Evolutionary conservation across 768 basidiomycete species (phyloP), one percentile per base, ranked within the genome.

Genomic region (Rickenella mellea): DNA sequence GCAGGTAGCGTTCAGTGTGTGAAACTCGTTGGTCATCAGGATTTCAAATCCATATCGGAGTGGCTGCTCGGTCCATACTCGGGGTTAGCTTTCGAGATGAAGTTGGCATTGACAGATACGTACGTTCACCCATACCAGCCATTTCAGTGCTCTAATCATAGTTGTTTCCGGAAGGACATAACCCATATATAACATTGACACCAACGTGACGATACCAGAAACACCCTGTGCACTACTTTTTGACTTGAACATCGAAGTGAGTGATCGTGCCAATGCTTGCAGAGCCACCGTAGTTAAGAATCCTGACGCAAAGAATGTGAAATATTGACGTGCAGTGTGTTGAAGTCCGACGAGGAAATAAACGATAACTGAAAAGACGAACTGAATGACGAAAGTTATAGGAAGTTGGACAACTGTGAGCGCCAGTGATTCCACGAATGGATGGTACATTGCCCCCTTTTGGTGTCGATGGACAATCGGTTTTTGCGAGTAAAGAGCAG

Each of bases 221-320:
- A 81, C 47, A 8, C 79, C 70, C 50, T 80, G 78, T 6, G 82
- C 80, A 0, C 77, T 71, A 1, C 80, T 75, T 40, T 75, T 71
- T 6, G 68, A 64, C 32, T 67, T 66, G 54, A 82, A 78, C 4
- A 67, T 66, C 0, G 83, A 77, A 1, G 80, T 78, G 10, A 85
- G 52, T 0, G 68, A 66, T 22, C 87, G 70, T 70, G 88, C 92
- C 68, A 80, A 79, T 0, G 76, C 78, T 56, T 80, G 81, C 74
- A 89, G 81, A 6, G 78, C 60, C 20, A 87, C 41, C 27, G 78
- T 70, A 44, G 78, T 70, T 3, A 67, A 58, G 40, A 77, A 67
- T n/a, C 76, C 51, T 46, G 79, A 73, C 19, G 86, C 54, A 54
- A 73, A 70, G 56, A 71, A 78, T 19, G 67, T 73, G 54, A 85